phyloP scores from a whole-genome alignment of 2,329 filamentous ascomycete genomes.

The Calonectria henricotiae region DNA sequence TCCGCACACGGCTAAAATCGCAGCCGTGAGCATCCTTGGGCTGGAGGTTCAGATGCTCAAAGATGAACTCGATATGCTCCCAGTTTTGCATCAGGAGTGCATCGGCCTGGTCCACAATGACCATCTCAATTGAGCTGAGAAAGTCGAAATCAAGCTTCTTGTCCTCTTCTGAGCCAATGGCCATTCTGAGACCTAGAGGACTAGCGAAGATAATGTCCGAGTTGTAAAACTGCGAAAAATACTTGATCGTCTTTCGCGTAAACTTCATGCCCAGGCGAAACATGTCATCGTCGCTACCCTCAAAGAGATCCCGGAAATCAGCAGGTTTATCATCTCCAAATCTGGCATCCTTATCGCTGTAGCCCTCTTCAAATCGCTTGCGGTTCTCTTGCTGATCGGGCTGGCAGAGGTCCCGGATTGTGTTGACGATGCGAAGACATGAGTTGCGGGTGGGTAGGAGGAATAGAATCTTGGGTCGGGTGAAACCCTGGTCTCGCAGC shows the following conservation, averaged over 20 bases:
- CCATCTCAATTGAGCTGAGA: constrained; percentile 91
- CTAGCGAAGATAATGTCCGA: constrained; percentile 96
- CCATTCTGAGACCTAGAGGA: constrained; percentile 90
- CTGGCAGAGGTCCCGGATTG: constrained; percentile 82
- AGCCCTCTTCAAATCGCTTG: constrained; percentile 91
- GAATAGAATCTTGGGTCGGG: constrained; percentile 92
- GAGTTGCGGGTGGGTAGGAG: constrained; percentile 91
- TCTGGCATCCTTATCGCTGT: constrained; percentile 76
- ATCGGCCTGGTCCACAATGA: constrained; percentile 92
- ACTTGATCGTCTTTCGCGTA: constrained; percentile 95
- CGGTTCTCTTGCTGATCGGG: constrained; percentile 96
- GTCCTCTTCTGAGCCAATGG: constrained; percentile 84
- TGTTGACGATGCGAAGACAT: constrained; percentile 84
- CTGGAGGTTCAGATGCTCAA: constrained; percentile 91
- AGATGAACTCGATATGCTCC: constrained; percentile 95
- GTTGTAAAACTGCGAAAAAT: constrained; percentile 95
- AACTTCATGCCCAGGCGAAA: constrained; percentile 98
- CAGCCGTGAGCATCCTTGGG: constrained; percentile 92
- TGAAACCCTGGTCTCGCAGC: constrained; percentile 94
- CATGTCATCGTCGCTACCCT: constrained; percentile 97
- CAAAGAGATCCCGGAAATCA: constrained; percentile 92
- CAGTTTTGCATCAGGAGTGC: constrained; percentile 98
- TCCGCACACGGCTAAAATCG: constrained; percentile 91
- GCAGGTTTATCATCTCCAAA: constrained; percentile 83
- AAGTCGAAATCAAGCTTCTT: constrained; percentile 86